Conservation (phyloP, 2,329 filamentous ascomycete genomes). For the Thelonectria discophora region DNA sequence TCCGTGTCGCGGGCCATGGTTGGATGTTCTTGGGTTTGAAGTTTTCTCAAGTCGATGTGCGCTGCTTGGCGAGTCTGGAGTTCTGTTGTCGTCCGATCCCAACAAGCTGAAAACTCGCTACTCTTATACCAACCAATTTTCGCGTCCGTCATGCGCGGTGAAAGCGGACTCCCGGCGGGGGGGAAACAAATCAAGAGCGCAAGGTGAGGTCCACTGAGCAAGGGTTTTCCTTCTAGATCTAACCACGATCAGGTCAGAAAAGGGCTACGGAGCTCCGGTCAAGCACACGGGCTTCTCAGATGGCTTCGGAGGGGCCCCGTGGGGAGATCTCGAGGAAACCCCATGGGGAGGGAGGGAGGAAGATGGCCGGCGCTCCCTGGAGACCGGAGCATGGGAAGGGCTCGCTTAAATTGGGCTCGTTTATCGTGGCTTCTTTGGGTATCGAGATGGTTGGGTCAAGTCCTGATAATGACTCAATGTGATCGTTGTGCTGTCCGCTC, state of each 20-base stretch:
- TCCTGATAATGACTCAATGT: too few relatives aligned
- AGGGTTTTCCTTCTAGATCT: background rate
- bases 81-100: background rate
- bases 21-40: background rate
- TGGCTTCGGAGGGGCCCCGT: background rate
- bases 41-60: background rate
- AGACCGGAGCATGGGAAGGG: too few relatives aligned
- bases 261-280: background rate
- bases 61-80: background rate
- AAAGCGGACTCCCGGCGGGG: constrained; percentile 1
- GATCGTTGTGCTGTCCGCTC: too few relatives aligned
- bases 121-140: background rate
- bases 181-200: background rate
- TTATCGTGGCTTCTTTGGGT: too few relatives aligned
- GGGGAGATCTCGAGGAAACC: background rate
- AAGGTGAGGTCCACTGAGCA: background rate
- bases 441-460: too few relatives aligned
- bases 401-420: too few relatives aligned
- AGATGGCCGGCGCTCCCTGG: background rate
- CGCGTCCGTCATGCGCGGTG: background rate
- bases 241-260: background rate
- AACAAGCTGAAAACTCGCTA: background rate
- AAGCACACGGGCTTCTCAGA: background rate
- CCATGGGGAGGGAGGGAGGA: constrained; percentile 1
- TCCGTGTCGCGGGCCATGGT: constrained; percentile 1